These are phyloP conservation scores for Hypoxylon sp. DNA, from an alignment of 2,329 filamentous ascomycete species.

Conservation along the genomic window DNA sequence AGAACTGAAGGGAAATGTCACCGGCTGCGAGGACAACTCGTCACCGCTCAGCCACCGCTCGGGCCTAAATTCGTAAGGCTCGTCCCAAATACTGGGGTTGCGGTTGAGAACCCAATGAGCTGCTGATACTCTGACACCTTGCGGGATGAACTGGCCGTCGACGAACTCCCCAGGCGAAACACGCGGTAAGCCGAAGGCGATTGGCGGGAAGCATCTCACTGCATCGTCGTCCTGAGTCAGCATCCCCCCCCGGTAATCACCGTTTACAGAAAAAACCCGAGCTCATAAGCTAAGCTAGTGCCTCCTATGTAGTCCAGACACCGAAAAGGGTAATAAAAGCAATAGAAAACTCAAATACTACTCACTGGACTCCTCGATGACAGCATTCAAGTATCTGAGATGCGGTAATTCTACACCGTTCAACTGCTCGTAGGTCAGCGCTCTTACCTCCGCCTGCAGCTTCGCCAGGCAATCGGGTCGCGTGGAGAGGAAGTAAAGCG, in stretches of 20 bases:
- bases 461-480: constrained; percentile 54
- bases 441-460: constrained; percentile 57
- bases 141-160: constrained; percentile 49
- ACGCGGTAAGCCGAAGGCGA: constrained; percentile 49
- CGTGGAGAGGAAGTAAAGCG: constrained; percentile 57
- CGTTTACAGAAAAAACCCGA: neutral
- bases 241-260: neutral
- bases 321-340: neutral
- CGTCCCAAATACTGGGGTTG: constrained; percentile 46
- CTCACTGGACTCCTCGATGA: constrained; percentile 49
- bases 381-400: constrained; percentile 47
- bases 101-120: constrained; percentile 47
- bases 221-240: neutral
- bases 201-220: constrained; percentile 48
- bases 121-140: constrained; percentile 45
- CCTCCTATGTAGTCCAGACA: neutral
- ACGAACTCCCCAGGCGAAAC: constrained; percentile 48
- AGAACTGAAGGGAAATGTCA: constrained; percentile 47
- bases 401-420: constrained; percentile 37
- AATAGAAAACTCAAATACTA: neutral
- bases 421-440: constrained; percentile 51
- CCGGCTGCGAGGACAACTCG: constrained; percentile 3
- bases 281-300: neutral
- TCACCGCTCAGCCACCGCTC: constrained; percentile 48
- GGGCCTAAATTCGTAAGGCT: constrained; percentile 47